These are phyloP conservation scores for Torulaspora quercuum DNA, from an alignment of 805 yeast species.

Conservation along the genomic window DNA sequence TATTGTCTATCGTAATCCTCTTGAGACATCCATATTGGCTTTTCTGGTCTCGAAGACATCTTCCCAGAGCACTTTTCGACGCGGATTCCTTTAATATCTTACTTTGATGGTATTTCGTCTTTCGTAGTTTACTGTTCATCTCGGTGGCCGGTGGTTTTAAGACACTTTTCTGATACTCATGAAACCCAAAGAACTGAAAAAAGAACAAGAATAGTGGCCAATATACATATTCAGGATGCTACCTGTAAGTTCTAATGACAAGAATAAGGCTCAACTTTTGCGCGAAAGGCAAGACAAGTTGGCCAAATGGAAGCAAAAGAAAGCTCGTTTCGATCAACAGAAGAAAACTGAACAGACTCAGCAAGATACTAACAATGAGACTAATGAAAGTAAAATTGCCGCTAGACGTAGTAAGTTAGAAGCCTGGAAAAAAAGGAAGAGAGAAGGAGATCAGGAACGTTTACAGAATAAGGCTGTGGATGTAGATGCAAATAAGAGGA, in stretches of 20 bases:
- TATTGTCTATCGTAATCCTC: conserved; percentile 37
- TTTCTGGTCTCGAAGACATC: conserved; percentile 32
- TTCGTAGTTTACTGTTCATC: no score
- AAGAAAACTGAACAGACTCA: conserved; percentile 17
- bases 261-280: conserved; percentile 38
- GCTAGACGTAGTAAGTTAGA: conserved; percentile 43
- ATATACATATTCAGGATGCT: conserved; percentile 16
- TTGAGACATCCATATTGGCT: conserved; percentile 40
- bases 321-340: conserved; percentile 37
- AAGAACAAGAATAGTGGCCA: no score
- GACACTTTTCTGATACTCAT: no score
- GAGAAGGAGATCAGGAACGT: conserved; percentile 20
- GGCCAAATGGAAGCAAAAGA: conserved; percentile 59
- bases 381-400: conserved; percentile 11
- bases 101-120: no score
- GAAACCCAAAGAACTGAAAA: no score
- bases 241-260: conserved; percentile 23
- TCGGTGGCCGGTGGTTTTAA: no score
- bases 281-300: conserved; percentile 49
- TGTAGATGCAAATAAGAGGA: conserved; percentile 7
- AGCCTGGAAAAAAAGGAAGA: conserved; percentile 50
- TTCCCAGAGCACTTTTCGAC: background rate
- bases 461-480: background rate
- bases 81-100: no score
- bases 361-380: conserved; percentile 9